Evolutionary conservation across 306 rosid genomes (phyloP).

Genomic region (Citrullus amarus): DNA sequence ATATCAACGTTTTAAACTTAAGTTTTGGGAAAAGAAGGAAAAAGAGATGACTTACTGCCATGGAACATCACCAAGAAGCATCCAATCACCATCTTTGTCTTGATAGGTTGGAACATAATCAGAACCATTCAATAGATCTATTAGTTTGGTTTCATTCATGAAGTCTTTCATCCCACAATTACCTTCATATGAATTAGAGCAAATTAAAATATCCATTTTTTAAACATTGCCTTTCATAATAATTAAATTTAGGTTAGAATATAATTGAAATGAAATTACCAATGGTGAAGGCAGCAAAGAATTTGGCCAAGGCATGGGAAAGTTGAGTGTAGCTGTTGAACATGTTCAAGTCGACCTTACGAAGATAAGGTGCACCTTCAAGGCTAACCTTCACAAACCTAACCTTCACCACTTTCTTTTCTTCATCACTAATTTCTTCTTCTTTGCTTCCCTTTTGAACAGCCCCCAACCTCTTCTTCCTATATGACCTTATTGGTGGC

Average conservation of each 20-base stretch:
- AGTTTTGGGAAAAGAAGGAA: too few relatives aligned
- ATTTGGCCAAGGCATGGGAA: conserved; percentile 64
- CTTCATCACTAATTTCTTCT: conserved; percentile 20
- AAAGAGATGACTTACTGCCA: conserved; percentile 41
- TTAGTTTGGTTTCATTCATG: conserved; percentile 48
- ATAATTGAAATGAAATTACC: background rate
- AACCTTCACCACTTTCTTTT: conserved; percentile 6
- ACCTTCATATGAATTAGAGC: background rate
- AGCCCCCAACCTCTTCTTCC: conserved; percentile 50
- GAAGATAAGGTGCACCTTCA: conserved; percentile 97
- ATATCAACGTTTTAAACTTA: too few relatives aligned
- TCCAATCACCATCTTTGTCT: conserved; percentile 73
- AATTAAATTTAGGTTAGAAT: too few relatives aligned
- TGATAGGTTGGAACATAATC: conserved; percentile 56
- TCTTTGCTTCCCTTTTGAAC: conserved; percentile 27
- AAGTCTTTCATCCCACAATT: conserved; percentile 45
- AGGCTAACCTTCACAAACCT: conserved; percentile 75
- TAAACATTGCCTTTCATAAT: too few relatives aligned
- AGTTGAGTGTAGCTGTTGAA: conserved; percentile 59
- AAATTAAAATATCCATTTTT: background rate
- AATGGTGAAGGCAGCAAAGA: conserved; percentile 73
- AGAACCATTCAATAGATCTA: conserved; percentile 41
- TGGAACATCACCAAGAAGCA: conserved; percentile 77
- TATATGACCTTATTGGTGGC: conserved; percentile 78
- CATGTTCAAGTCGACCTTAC: conserved; percentile 62